Evolutionary conservation across 2,329 filamentous ascomycete species (phyloP), one percentile per base, ranked within the genome.

Genomic region (Colletotrichum orbiculare): DNA sequence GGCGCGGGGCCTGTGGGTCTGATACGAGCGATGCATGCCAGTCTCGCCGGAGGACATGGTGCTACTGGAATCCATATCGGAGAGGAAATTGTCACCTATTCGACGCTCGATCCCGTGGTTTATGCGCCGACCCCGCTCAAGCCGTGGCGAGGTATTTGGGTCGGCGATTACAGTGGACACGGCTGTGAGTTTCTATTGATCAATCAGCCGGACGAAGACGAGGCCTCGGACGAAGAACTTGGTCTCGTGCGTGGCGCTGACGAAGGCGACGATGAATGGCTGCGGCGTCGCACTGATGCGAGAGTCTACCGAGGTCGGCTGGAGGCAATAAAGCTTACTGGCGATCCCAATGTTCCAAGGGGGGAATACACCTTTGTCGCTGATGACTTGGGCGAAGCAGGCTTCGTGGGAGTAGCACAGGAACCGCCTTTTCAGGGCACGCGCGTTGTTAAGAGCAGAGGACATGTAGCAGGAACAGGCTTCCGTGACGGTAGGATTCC

Each of bases 121-220:
- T 97, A 97, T 74, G 96, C 89, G 0, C 93, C 95, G 0, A 97
- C 94, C 0, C 75, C 80, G 9, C 83, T 89, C 59, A 95, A 94
- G 74, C 94, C 94, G 0, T 97, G 90, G 82, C 89, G 93, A 68
- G 95, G 95, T 0, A 93, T 99, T 37, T 98, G 93, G 91, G 91
- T 94, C 13, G 94, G 94, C 1, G 94, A 97, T 74, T 97, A 97
- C 72, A 91, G 89, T 34, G 89, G 87, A 0, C 94, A 98, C 71
- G 94, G 94, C 1, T 94, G 91, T 75, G 95, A 98, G 76, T 97
- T 97, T 60, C 73, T 98, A 5, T 81, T 96, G 11, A 81, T 98
- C 49, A 82, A 93, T 70, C 96, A 99, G 73, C 88, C 89, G 0
- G 89, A 91, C 54, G 75, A 82, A 43, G 82, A 85, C 15, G 80